Conservation (phyloP, 495 filamentous ascomycete species). For the Penicillium canariense region DNA sequence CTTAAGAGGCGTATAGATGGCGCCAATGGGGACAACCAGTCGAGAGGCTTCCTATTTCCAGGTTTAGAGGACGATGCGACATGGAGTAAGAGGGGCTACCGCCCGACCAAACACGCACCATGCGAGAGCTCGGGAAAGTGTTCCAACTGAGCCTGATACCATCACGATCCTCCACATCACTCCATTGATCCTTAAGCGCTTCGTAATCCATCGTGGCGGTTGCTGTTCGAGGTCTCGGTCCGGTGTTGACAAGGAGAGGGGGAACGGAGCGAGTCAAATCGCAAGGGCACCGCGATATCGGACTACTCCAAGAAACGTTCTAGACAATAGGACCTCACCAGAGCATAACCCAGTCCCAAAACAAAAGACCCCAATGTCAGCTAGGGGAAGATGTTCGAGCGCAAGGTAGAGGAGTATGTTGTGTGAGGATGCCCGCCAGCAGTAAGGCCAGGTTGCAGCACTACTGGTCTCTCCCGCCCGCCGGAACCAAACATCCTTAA, state of each 20-base stretch:
- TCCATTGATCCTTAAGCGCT: conserved; percentile 93
- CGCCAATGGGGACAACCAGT: conserved; percentile 95
- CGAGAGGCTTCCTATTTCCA: conserved; percentile 82
- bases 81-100: conserved; percentile 5
- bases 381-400: conserved; percentile 18
- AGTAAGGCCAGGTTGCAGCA: conserved; percentile 53
- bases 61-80: conserved; percentile 26
- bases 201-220: conserved; percentile 68
- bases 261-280: conserved; percentile 18
- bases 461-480: conserved; percentile 30
- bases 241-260: conserved; percentile 30
- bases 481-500: conserved; percentile 42
- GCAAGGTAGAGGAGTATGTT: conserved; percentile 28
- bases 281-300: conserved; percentile 14
- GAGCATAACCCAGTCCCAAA: conserved; percentile 38
- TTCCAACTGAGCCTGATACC: conserved; percentile 98
- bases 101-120: conserved; percentile 56
- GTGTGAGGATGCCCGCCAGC: conserved; percentile 34
- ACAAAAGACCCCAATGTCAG: conserved; percentile 20
- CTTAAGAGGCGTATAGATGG: conserved; percentile 94
- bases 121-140: conserved; percentile 96
- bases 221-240: conserved; percentile 27
- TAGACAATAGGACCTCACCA: conserved; percentile 19
- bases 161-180: conserved; percentile 94
- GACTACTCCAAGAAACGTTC: conserved; percentile 21